Evolutionary conservation across 176 grass and related monocot species (phyloP).

Genomic region (Phyllostachys edulis): DNA sequence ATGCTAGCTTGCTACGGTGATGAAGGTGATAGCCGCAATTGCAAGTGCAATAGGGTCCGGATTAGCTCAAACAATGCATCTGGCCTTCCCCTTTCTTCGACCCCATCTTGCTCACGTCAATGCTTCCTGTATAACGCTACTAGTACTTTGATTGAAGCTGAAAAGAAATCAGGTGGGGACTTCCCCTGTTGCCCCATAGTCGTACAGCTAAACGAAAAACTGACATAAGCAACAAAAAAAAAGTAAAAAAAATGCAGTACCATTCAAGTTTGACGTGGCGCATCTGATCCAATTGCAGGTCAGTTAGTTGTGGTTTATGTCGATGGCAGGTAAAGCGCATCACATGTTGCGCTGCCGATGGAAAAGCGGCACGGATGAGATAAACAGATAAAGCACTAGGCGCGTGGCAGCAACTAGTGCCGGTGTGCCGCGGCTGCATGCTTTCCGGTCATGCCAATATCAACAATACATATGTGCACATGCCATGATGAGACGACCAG

Average conservation of each 20-base stretch:
- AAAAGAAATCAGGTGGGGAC: too few species aligned
- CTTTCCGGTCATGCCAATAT: background rate
- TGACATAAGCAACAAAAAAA: too few species aligned
- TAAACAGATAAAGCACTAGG: background rate
- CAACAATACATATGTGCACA: background rate
- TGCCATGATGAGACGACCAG: background rate
- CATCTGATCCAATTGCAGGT: too few species aligned
- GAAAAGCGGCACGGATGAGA: background rate
- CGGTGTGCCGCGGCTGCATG: background rate
- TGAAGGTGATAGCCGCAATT: background rate
- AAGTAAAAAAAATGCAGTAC: too few species aligned
- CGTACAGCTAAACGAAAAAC: too few species aligned
- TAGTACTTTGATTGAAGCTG: too few species aligned
- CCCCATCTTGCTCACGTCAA: background rate
- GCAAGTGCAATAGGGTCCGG: background rate
- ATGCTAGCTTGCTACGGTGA: too few species aligned
- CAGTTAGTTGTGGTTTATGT: constrained; percentile 32
- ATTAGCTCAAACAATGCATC: background rate
- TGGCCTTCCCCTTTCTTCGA: background rate
- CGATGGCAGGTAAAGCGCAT: constrained; percentile 15
- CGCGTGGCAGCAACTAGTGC: too few species aligned
- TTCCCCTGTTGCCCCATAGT: too few species aligned
- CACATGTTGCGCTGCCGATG: too few species aligned
- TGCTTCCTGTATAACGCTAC: background rate
- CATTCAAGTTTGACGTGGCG: too few species aligned